Conservation (phyloP, 768 basidiomycete genomes). For the Pleurotus tuoliensis region DNA sequence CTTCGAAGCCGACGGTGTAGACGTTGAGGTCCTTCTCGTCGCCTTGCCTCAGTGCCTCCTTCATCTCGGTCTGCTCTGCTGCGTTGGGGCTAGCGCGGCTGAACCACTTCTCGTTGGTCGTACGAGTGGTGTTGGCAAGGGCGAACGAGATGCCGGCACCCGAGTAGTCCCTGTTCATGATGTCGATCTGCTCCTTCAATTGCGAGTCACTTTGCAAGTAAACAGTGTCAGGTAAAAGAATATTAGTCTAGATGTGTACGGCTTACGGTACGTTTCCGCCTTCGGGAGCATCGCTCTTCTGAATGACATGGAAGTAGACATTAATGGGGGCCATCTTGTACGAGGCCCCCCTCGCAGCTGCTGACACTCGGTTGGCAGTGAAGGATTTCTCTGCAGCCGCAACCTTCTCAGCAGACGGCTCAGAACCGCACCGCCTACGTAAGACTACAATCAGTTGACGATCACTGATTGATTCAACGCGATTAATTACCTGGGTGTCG, state of each 20-base stretch:
- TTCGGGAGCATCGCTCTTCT: slow-evolving; percentile 21
- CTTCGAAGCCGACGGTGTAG: slow-evolving; percentile 46
- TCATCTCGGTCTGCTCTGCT: slow-evolving; percentile 43
- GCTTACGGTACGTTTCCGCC: slow-evolving; percentile 43
- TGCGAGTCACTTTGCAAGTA: slow-evolving; percentile 28
- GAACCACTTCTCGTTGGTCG: slow-evolving; percentile 46
- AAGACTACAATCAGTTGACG: not conserved
- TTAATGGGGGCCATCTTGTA: slow-evolving; percentile 10
- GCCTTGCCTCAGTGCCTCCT: slow-evolving; percentile 39
- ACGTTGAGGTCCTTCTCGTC: slow-evolving; percentile 39
- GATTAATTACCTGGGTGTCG: slow-evolving; percentile 12
- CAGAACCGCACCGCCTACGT: slow-evolving; percentile 34
- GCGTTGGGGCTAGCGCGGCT: slow-evolving; percentile 31
- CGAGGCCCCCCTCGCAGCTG: slow-evolving; percentile 4
- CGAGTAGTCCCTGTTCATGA: slow-evolving; percentile 40
- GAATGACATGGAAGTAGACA: slow-evolving; percentile 33
- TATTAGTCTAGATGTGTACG: not conserved
- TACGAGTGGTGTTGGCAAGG: slow-evolving; percentile 38
- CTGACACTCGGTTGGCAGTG: slow-evolving; percentile 29
- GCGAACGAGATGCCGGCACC: slow-evolving; percentile 33
- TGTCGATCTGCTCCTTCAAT: slow-evolving; percentile 31
- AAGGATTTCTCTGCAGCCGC: slow-evolving; percentile 37
- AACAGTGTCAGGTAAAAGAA: slow-evolving; percentile 1
- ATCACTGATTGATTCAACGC: slow-evolving; percentile 9
- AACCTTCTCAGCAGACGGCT: slow-evolving; percentile 30